A percentile compares a stretch with the other conserved stretches of the same genome.
These are phyloP conservation scores for Aethionema arabicum DNA, from an alignment of 345 rosid species.

Conservation along the genomic window DNA sequence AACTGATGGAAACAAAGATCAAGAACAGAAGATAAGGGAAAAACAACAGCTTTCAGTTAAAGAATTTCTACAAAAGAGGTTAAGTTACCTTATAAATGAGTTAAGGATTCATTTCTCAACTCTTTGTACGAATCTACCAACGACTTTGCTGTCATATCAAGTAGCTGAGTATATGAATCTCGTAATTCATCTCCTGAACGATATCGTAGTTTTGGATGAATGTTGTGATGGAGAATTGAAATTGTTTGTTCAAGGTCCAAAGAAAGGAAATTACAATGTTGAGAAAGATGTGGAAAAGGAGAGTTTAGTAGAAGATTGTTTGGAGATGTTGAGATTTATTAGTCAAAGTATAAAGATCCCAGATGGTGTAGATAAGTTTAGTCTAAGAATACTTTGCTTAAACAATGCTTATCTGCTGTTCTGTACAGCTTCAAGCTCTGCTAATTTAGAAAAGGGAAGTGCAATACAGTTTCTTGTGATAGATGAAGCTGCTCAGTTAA, in stretches of 20 bases:
- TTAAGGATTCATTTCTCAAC: conserved; percentile 31
- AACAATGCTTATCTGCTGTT: conserved; percentile 40
- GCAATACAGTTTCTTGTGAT: conserved; percentile 43
- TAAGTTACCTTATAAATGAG: conserved; percentile 12
- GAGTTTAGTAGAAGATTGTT: neutral
- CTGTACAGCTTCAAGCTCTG: conserved; percentile 48
- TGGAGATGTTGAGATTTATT: conserved; percentile 23
- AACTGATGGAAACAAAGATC: conserved; percentile 7
- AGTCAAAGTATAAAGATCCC: conserved; percentile 18
- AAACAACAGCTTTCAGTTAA: conserved; percentile 14
- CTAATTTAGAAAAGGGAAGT: conserved; percentile 25
- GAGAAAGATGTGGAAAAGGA: too few species aligned
- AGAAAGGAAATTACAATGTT: too few species aligned
- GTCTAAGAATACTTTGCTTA: conserved; percentile 35
- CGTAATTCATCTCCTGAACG: conserved; percentile 25
- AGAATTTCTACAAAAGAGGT: conserved; percentile 33
- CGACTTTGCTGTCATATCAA: conserved; percentile 31
- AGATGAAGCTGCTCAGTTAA: conserved; percentile 56
- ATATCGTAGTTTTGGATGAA: conserved; percentile 21
- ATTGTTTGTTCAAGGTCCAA: neutral
- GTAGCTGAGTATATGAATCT: conserved; percentile 35
- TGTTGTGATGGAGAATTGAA: conserved; percentile 4
- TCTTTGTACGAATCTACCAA: conserved; percentile 43
- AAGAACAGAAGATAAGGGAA: neutral
- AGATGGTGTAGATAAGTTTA: conserved; percentile 14